These are phyloP conservation scores for Biscogniauxia sp. DNA, from an alignment of 2,329 filamentous ascomycete genomes.

Conservation along the genomic window DNA sequence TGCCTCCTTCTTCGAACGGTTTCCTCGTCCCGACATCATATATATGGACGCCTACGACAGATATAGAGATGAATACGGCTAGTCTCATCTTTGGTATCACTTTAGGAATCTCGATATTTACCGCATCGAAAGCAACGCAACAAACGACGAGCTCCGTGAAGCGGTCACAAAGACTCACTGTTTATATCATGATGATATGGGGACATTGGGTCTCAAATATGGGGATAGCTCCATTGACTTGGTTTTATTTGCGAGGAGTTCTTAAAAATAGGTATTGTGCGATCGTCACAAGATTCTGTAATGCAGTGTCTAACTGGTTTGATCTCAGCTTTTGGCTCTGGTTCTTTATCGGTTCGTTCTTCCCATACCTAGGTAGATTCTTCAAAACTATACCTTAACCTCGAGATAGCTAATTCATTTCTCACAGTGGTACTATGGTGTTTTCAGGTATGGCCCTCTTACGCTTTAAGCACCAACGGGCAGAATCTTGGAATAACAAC, in stretches of 20 bases:
- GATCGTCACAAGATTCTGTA: no score
- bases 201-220: not conserved
- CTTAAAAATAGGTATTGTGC: not conserved
- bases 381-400: no score
- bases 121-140: not conserved
- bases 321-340: constrained; percentile 1
- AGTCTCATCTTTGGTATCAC: not conserved
- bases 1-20: no score
- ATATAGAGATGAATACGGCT: not conserved
- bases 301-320: not conserved
- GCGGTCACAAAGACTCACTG: not conserved
- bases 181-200: not conserved
- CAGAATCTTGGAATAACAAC: constrained; percentile 35
- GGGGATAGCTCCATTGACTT: not conserved
- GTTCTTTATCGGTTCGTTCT: not conserved
- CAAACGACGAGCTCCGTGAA: not conserved
- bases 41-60: no score
- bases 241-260: not conserved
- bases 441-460: no score
- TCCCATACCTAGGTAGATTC: no score
- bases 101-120: not conserved
- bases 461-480: constrained; percentile 3
- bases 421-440: no score
- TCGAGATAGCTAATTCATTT: no score
- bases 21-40: no score